Evolutionary conservation across 2,329 filamentous ascomycete species (phyloP).

Genomic region (Raffaelea ambrosiae): DNA sequence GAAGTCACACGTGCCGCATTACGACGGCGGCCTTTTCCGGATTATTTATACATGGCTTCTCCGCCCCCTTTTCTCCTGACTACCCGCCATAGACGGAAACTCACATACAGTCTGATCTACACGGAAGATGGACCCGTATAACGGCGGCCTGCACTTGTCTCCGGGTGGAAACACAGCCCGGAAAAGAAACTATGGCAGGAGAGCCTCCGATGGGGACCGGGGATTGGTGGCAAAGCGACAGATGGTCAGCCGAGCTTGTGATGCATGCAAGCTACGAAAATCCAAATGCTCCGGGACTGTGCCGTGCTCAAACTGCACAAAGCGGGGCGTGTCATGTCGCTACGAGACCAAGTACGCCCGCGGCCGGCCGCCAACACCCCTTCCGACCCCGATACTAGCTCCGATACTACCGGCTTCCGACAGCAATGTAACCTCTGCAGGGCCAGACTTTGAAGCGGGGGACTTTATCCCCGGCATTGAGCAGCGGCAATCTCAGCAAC

Average conservation of each 20-base stretch:
- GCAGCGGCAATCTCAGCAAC: too few relatives aligned
- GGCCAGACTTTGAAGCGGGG: too few relatives aligned
- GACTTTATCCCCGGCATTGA: too few relatives aligned
- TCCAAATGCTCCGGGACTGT: constrained; percentile 1
- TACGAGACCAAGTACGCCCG: constrained; percentile 1
- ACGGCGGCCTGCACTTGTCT: background rate
- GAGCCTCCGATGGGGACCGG: background rate
- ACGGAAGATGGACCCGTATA: background rate
- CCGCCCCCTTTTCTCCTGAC: too few relatives aligned
- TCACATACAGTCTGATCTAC: background rate
- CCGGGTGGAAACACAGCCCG: background rate
- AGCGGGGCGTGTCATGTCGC: background rate
- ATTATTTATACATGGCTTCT: too few relatives aligned
- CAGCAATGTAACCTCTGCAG: background rate
- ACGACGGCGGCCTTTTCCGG: too few relatives aligned
- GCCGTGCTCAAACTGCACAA: constrained; percentile 1
- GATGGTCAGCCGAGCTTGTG: constrained; percentile 2
- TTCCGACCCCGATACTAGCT: background rate
- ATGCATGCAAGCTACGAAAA: constrained; percentile 1
- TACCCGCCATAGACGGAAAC: too few relatives aligned
- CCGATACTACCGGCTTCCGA: background rate
- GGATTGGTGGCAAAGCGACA: background rate
- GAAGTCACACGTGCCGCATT: background rate
- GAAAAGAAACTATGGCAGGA: background rate
- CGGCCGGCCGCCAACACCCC: background rate